Evolutionary conservation across 2,329 filamentous ascomycete species (phyloP).

Genomic region (Phaeosphaeriaceae sp.): DNA sequence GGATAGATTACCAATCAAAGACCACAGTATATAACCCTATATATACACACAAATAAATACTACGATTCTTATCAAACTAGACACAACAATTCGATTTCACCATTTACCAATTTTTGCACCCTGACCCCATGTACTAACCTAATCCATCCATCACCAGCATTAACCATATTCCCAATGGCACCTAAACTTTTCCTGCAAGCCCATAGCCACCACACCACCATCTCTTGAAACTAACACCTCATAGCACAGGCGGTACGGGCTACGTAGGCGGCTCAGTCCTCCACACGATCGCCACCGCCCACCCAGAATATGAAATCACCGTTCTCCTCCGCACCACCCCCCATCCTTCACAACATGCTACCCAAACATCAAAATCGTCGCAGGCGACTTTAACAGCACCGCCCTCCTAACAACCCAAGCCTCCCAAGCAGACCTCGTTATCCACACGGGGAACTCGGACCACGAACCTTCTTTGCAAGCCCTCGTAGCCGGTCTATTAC

Average conservation of each 20-base stretch:
- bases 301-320: slow-evolving; percentile 56
- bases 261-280: slow-evolving; percentile 62
- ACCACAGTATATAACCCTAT: not conserved
- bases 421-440: slow-evolving; percentile 61
- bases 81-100: no score
- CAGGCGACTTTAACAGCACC: slow-evolving; percentile 56
- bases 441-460: slow-evolving; percentile 43
- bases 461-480: slow-evolving; percentile 48
- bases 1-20: slow-evolving; percentile 7
- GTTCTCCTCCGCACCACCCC: slow-evolving; percentile 52
- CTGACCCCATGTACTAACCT: no score
- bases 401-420: slow-evolving; percentile 53
- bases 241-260: slow-evolving; percentile 58
- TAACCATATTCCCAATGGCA: no score
- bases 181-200: slow-evolving; percentile 38
- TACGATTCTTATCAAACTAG: not conserved
- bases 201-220: not conserved
- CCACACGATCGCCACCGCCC: slow-evolving; percentile 52
- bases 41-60: not conserved
- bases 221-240: not conserved
- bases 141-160: no score
- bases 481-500: slow-evolving; percentile 58
- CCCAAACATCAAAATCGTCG: slow-evolving; percentile 55
- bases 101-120: no score
- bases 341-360: slow-evolving; percentile 35